Evolutionary conservation across 345 rosid genomes (phyloP), one percentile per base, ranked within the genome.

Genomic region (Aegle marmelos): DNA sequence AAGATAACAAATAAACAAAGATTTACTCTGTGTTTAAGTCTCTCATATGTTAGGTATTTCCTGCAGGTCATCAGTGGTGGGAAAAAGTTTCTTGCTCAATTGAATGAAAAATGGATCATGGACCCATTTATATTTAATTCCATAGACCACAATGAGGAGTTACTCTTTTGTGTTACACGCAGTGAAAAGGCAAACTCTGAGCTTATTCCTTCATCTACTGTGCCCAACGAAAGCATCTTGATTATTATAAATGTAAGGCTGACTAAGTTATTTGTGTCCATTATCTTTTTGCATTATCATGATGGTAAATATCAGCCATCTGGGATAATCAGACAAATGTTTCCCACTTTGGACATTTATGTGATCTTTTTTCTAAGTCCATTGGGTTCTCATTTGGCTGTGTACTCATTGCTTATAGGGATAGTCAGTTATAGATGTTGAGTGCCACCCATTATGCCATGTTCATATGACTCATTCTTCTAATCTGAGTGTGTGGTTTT

Each of bases 81-180:
- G 74, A 57, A 54, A 70, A 83, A 70, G 79, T 85, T 85, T 74
- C 78, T 85, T 54, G 82, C 78, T 56, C 86, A 85, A 79, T 67
- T 85, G 74, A 85, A 76, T 76, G 75, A 73, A 59, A 73, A 68
- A 5, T 45, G 79, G 82, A 83, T 24, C 11, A 27, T 37, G 34
- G 62, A 78, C 68, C 56, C 78, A 1, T 60, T 33, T 48, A 65
- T 45, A 48, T 73, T 72, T 65, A 80, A 78, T 58, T 37, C 73
- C 72, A 73, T 60, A 73, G 76, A 78, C 74, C 69, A 70, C 22
- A 28, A 60, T 3, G 86, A 85, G 50, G 82, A 81, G 59, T 50
- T 83, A 60, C 86, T 85, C 69, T 83, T 85, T 65, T 81, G 81
- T 80, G 64, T 85, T 73, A 58, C 77, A 68, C 59, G 68, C 60